Evolutionary conservation across 2,329 filamentous ascomycete genomes (phyloP).

Genomic region (Ceratocystis cubensis): DNA sequence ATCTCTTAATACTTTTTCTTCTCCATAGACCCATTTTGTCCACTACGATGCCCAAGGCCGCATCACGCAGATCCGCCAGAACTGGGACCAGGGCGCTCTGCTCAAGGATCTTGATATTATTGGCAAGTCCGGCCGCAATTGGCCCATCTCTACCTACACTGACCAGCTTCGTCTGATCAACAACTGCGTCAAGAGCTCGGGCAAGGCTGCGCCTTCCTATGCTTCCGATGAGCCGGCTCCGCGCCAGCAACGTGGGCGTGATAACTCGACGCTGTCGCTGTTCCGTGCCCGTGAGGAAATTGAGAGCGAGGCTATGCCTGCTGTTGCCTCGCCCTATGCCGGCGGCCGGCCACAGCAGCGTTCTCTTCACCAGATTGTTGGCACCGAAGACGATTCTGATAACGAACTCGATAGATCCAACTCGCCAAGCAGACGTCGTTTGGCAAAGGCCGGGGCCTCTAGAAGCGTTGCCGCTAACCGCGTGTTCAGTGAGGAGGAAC

Average conservation of each 20-base stretch:
- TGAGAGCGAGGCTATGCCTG: slow-evolving; percentile 36
- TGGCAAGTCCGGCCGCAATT: slow-evolving; percentile 77
- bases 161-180: slow-evolving; percentile 72
- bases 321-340: slow-evolving; percentile 49
- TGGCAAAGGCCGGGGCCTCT: slow-evolving; percentile 39
- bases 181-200: slow-evolving; percentile 42
- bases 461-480: slow-evolving; percentile 46
- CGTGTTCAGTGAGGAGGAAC: slow-evolving; percentile 44
- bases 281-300: slow-evolving; percentile 58
- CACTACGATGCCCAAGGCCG: slow-evolving; percentile 63
- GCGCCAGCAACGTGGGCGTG: slow-evolving; percentile 29
- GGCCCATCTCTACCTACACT: slow-evolving; percentile 80
- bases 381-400: slow-evolving; percentile 34
- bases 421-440: slow-evolving; percentile 31
- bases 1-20: background rate
- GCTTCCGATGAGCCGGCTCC: background rate
- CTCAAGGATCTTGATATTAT: slow-evolving; percentile 92
- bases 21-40: slow-evolving; percentile 67
- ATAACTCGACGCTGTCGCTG: slow-evolving; percentile 53
- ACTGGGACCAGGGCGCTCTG: slow-evolving; percentile 90
- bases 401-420: slow-evolving; percentile 38
- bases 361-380: slow-evolving; percentile 60
- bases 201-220: slow-evolving; percentile 24
- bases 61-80: slow-evolving; percentile 76
- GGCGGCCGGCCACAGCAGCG: slow-evolving; percentile 51